Conservation (phyloP, 1,139 yeast genomes). For the Saccharomyces hybrid region DNA sequence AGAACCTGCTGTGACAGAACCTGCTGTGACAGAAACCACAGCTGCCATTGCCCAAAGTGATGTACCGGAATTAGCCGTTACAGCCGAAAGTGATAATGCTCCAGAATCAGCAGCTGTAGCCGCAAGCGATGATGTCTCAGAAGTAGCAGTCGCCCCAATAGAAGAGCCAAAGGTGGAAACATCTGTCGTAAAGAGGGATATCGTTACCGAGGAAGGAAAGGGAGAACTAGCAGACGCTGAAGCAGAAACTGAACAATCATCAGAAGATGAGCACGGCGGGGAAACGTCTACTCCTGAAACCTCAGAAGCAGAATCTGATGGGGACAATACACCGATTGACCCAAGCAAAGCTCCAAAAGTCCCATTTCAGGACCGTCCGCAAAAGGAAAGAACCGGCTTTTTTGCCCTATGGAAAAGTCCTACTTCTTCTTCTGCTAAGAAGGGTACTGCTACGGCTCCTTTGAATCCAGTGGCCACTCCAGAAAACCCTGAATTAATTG, state of each 20-base stretch:
- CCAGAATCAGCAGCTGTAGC: conserved; percentile 4
- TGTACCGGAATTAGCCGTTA: not conserved
- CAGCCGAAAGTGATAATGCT: not conserved
- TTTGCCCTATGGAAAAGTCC: not conserved
- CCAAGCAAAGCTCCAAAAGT: conserved; percentile 18
- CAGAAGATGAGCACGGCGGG: not conserved
- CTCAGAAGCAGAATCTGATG: conserved; percentile 4
- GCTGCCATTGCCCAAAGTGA: not conserved
- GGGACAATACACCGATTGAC: conserved; percentile 11
- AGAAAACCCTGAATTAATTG: conserved; percentile 26
- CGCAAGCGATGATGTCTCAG: too few species aligned
- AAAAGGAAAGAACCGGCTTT: conserved; percentile 3
- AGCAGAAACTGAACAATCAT: not conserved
- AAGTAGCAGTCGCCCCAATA: not conserved
- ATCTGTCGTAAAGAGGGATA: not conserved
- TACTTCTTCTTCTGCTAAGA: conserved; percentile 2
- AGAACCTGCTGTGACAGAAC: too few species aligned
- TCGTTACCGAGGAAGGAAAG: not conserved
- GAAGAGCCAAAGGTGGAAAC: not conserved
- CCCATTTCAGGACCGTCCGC: conserved; percentile 8
- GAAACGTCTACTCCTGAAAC: conserved; percentile 2
- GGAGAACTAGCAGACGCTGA: not conserved
- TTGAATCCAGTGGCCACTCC: conserved; percentile 25
- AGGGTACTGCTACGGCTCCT: conserved; percentile 2
- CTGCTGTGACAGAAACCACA: too few species aligned